A percentile compares a stretch with the other conserved stretches of the same genome.
These are phyloP conservation scores for Poteriospumella lacustris DNA, from an alignment of 108 stramenopile genomes.

Conservation along the genomic window DNA sequence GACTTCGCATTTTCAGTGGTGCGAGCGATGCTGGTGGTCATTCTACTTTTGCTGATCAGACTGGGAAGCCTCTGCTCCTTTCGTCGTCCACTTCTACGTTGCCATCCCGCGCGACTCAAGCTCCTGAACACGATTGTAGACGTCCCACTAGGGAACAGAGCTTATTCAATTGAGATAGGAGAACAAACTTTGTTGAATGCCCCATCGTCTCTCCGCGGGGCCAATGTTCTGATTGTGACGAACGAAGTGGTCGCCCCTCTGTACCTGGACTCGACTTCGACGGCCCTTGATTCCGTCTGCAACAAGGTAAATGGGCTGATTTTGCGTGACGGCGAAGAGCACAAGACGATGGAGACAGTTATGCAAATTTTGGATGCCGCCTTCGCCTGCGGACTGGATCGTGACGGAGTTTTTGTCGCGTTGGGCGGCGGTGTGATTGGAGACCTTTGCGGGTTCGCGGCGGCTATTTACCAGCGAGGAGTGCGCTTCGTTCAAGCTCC, in stretches of 20 bases:
- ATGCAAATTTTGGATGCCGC: slow-evolving; percentile 44
- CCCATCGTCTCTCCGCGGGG: too few species aligned
- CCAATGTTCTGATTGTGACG: slow-evolving; percentile 44
- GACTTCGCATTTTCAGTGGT: too few species aligned
- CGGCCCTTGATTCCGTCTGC: slow-evolving; percentile 20
- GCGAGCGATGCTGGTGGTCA: too few species aligned
- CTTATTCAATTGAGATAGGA: too few species aligned
- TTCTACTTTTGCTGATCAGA: too few species aligned
- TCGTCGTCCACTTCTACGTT: too few species aligned
- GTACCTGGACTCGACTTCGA: slow-evolving; percentile 37
- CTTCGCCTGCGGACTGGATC: slow-evolving; percentile 40
- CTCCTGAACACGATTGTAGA: too few species aligned
- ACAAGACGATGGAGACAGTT: slow-evolving; percentile 40
- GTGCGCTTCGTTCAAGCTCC: slow-evolving; percentile 92
- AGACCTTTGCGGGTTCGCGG: slow-evolving; percentile 97
- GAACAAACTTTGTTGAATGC: too few species aligned
- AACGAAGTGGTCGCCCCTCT: slow-evolving; percentile 48
- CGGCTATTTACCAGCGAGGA: slow-evolving; percentile 90
- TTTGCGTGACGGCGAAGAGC: slow-evolving; percentile 45
- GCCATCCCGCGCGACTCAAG: too few species aligned
- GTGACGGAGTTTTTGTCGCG: slow-evolving; percentile 83
- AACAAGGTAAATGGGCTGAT: slow-evolving; percentile 37
- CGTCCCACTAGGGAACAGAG: too few species aligned
- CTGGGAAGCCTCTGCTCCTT: too few species aligned
- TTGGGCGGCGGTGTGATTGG: slow-evolving; percentile 96